Base-by-base conservation (phyloP, 352 stramenopile genomes). In the Globisporangium cylindrosporum region DNA sequence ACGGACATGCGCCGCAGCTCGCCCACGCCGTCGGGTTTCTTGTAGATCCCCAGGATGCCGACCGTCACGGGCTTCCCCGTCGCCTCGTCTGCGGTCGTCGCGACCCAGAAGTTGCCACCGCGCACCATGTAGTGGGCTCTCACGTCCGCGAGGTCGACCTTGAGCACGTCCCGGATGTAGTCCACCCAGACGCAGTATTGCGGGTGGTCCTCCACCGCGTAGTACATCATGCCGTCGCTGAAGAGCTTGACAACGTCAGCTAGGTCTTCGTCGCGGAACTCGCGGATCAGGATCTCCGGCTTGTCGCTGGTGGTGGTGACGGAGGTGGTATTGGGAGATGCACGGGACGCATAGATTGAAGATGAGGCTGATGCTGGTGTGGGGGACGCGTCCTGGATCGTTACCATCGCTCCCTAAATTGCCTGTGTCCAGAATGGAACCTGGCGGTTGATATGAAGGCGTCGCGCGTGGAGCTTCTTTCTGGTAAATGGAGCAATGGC, bases 181-280 rank as follows among this genome's bases (percentile, higher is more conserved):
- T 66, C 29, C 46, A 46, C 60, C 60, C 60, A 78, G 8, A 76
- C 48, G 20, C 48, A 34, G 55, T 68, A 68, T 34, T 68, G 51
- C n/a, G 54, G 60, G 38, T 46, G 20, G n/a, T 27, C 51, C 49
- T 27, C 25, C 10, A 65, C 25, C 4, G 64, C 59, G 46, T 75
- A 72, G 43, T 58, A 27, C 25, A 67, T 54, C 41, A 73, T 57
- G 0, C 69, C 70, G 4, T 60, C 27, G 14, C 51, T 36, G 59
- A 78, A 78, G 38, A 78, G 36, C 22, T 67, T 38, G n/a, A 49
- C 22, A 10, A 65, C 51, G 7, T 18, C 55, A 1, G 1, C 7
- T 18, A 60, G 20, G 29, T 60, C 55, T 8, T 25, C 55, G 20
- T 60, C 55, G 8, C 55, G 55, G 55, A 60, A 60, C 55, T 60